phyloP scores from a whole-genome alignment of 108 stramenopile genomes.

The Stephanodiscus triporus region DNA sequence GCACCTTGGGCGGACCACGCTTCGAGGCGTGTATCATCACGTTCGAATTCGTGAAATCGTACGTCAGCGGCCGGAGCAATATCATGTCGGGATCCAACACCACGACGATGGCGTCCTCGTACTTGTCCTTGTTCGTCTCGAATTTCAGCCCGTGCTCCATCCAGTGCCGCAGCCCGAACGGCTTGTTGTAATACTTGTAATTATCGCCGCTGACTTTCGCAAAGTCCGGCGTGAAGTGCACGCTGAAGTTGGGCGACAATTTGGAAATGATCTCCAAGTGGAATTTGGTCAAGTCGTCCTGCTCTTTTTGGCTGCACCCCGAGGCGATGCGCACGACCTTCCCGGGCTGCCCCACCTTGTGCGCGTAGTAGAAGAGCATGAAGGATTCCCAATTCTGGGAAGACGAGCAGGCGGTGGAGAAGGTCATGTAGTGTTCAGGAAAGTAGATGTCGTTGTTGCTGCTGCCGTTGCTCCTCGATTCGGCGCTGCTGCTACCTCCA shows the following conservation, averaged over 20 bases:
- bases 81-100: constrained; percentile 87
- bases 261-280: constrained; percentile 49
- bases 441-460: neutral
- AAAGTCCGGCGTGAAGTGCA: constrained; percentile 83
- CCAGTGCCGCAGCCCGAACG: constrained; percentile 87
- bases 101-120: constrained; percentile 71
- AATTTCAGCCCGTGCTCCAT: constrained; percentile 67
- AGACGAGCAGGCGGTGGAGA: constrained; percentile 86
- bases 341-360: constrained; percentile 78
- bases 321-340: constrained; percentile 91
- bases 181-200: constrained; percentile 95
- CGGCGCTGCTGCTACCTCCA: neutral
- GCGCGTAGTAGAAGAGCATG: constrained; percentile 82
- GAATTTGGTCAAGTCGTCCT: constrained; percentile 24
- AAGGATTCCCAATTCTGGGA: constrained; percentile 96
- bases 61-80: constrained; percentile 75
- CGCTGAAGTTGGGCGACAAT: constrained; percentile 52
- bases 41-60: constrained; percentile 72
- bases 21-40: constrained; percentile 45
- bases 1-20: constrained; percentile 40
- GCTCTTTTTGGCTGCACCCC: constrained; percentile 53
- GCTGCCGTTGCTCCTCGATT: neutral
- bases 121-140: constrained; percentile 48
- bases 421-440: constrained; percentile 54
- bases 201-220: constrained; percentile 40